These are phyloP conservation scores for Exophiala sideris DNA, from an alignment of 2,329 filamentous ascomycete species.

Conservation along the genomic window DNA sequence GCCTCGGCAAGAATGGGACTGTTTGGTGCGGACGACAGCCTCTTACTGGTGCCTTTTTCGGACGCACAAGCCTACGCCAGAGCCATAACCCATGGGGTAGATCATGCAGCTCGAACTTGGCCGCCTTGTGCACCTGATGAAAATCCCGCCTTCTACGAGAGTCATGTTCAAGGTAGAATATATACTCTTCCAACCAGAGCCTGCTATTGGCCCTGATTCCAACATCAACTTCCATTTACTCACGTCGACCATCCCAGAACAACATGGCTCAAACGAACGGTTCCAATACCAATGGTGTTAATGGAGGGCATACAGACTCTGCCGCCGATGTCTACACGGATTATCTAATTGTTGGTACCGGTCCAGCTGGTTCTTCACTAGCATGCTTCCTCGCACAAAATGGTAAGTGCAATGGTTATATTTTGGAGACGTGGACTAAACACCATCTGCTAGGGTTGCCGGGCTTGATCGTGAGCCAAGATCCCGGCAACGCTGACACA, in stretches of 20 bases:
- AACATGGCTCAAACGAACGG: constrained; percentile 6
- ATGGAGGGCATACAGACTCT: background rate
- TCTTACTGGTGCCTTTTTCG: too few species aligned
- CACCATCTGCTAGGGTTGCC: constrained; percentile 5
- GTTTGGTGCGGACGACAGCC: too few species aligned
- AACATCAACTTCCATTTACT: background rate
- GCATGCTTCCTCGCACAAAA: constrained; percentile 29
- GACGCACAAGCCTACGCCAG: too few species aligned
- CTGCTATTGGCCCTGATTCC: background rate
- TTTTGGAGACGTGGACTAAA: constrained; percentile 1
- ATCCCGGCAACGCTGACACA: constrained; percentile 13
- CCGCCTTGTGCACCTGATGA: too few species aligned
- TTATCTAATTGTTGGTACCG: constrained; percentile 40
- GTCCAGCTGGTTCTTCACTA: constrained; percentile 51
- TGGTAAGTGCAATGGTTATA: constrained; percentile 34
- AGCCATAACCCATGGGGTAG: too few species aligned
- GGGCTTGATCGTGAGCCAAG: constrained; percentile 14
- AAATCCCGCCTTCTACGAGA: too few species aligned
- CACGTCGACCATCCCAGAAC: background rate
- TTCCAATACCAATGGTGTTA: background rate
- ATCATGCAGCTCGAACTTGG: too few species aligned
- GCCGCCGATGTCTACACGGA: constrained; percentile 5
- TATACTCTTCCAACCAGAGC: too few species aligned
- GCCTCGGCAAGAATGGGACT: too few species aligned
- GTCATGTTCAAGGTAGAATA: too few species aligned